These are phyloP conservation scores for Actinomucor elegans DNA, from an alignment of 371 early-diverging fungal species.

Conservation along the genomic window DNA sequence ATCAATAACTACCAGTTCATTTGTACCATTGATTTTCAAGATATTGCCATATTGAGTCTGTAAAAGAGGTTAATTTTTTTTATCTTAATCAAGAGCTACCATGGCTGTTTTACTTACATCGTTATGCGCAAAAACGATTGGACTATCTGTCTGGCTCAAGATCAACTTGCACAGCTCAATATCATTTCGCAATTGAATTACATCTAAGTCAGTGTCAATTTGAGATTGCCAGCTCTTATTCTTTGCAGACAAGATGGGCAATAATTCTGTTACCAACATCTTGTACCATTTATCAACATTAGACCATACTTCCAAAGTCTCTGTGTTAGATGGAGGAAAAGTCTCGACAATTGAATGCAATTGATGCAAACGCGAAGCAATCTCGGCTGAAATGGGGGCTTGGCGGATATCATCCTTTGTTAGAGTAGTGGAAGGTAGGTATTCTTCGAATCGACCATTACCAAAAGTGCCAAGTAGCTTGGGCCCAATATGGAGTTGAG, in stretches of 20 bases:
- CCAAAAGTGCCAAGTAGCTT: constrained; percentile 79
- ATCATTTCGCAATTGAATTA: constrained; percentile 43
- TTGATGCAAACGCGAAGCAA: constrained; percentile 74
- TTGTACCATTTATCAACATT: constrained; percentile 66
- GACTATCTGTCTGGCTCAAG: constrained; percentile 42
- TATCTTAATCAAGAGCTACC: background rate
- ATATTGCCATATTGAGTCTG: constrained; percentile 42
- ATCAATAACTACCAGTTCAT: constrained; percentile 50
- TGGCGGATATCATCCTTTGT: constrained; percentile 67
- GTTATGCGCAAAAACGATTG: constrained; percentile 83
- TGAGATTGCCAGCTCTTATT: constrained; percentile 23
- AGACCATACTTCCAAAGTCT: constrained; percentile 59
- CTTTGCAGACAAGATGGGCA: constrained; percentile 10
- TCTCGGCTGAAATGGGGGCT: constrained; percentile 63
- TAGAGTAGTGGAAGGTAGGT: constrained; percentile 74
- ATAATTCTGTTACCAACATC: constrained; percentile 9
- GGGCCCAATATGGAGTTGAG: constrained; percentile 75
- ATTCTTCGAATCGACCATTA: constrained; percentile 90
- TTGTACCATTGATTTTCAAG: constrained; percentile 24
- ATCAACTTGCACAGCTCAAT: constrained; percentile 45
- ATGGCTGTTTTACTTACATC: constrained; percentile 60
- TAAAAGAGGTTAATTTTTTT: background rate
- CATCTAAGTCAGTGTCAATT: constrained; percentile 34
- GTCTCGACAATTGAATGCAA: constrained; percentile 71
- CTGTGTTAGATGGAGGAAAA: constrained; percentile 53